Base-by-base conservation (phyloP, 2,329 filamentous ascomycete species). In the Coniochaeta pulveracea region DNA sequence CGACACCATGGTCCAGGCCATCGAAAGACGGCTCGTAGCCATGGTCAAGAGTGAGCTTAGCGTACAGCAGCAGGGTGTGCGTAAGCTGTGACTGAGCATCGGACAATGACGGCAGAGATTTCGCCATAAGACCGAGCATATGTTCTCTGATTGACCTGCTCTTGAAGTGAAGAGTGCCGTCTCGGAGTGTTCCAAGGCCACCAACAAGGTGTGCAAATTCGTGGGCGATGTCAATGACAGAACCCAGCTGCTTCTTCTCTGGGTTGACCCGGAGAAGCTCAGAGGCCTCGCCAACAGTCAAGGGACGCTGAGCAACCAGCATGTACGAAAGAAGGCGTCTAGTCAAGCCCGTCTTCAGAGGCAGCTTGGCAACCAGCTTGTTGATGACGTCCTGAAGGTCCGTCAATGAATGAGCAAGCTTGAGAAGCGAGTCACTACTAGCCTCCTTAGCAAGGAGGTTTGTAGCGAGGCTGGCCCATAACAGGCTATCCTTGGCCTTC, bases 131-230 rank as follows among this genome's bases (percentile, higher is more conserved):
- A 5, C 41, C 39, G 18, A 45, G 46, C 14, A 59, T 39, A 35
- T 56, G 48, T 1, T 40, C 35, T 19, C 50, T 49, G 7, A 59
- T 46, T 10, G 51, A 35, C 22, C 52, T 47, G 37, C 54, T 57
- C 34, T 57, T 56, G 49, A 61, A 60, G 21, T 51, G 54, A 10
- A 58, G 37, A 3, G 41, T 41, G 0, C 56, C 56, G 3, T 47
- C 46, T 5, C 53, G 46, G 5, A 58, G 50, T 9, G 55, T 43
- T 2, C 58, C 44, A 2, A 61, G 44, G 15, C 46, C 45, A 1
- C 48, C 43, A n/a, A 43, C 45, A 0, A 40, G 43, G 1, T 42
- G 34, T 4, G 41, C 31, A n/a, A 51, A 35, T 9, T 47, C 35
- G 18, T 40, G 38, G 15, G 33, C 34, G 2, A 52, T 33, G 30